Conservation (phyloP, 257 asterid species). For the Mentha longifolia region DNA sequence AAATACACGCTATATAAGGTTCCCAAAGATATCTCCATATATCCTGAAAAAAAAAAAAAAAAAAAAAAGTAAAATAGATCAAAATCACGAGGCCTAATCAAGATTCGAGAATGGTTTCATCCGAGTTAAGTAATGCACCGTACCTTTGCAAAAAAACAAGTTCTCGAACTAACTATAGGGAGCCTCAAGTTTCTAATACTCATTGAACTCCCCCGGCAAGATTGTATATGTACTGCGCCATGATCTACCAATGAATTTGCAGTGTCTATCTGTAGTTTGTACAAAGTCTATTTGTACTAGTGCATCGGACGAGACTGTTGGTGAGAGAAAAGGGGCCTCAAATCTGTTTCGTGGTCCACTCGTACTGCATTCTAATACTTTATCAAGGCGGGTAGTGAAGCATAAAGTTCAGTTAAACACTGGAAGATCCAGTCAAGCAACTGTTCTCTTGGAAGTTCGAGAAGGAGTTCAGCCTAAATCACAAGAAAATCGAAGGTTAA, state of each 20-base stretch:
- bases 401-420: slow-evolving; percentile 86
- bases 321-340: not conserved
- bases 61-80: not conserved
- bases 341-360: not conserved
- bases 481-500: slow-evolving; percentile 28
- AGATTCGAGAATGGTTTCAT: slow-evolving; percentile 5
- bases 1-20: not conserved
- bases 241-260: slow-evolving; percentile 4
- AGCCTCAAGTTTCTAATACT: slow-evolving; percentile 12
- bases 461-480: slow-evolving; percentile 82
- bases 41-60: slow-evolving; percentile 18
- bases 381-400: slow-evolving; percentile 79
- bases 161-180: not conserved
- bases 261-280: slow-evolving; percentile 21
- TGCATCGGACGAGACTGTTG: not conserved
- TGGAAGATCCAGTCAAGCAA: slow-evolving; percentile 95
- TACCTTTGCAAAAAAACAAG: slow-evolving; percentile 32
- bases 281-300: not conserved
- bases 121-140: slow-evolving; percentile 19
- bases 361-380: slow-evolving; percentile 56
- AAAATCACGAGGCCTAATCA: slow-evolving; percentile 18
- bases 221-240: not conserved
- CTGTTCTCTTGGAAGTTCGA: slow-evolving; percentile 97
- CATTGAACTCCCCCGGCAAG: slow-evolving; percentile 10
- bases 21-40: slow-evolving; percentile 5